phyloP scores from a whole-genome alignment of 495 filamentous ascomycete genomes.

The Rhizodiscina lignyota region DNA sequence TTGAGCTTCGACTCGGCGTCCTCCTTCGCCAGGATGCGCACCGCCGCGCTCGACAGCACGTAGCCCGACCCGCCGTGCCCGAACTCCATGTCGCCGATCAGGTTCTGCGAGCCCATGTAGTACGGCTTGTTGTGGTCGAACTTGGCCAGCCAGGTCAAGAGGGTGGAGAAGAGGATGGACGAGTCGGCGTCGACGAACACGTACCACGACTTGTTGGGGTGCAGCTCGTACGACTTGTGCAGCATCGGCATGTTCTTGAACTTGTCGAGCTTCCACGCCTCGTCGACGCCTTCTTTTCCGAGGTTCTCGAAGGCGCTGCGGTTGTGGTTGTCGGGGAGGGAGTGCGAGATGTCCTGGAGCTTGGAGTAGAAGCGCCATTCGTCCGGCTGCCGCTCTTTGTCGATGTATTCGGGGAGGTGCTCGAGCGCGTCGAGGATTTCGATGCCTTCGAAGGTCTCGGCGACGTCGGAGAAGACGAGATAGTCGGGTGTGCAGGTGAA shows the following conservation, averaged over 20 bases:
- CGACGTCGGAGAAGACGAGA: slow-evolving; percentile 1
- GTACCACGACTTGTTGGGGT: slow-evolving; percentile 10
- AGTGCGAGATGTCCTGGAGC: background rate
- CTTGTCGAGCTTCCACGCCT: background rate
- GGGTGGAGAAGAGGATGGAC: slow-evolving; percentile 10
- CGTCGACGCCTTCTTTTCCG: background rate
- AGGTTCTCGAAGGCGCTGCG: background rate
- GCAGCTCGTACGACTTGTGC: background rate
- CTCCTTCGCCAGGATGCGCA: too few species aligned
- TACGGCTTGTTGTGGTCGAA: slow-evolving; percentile 8
- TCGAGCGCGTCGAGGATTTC: slow-evolving; percentile 1
- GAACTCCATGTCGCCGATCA: slow-evolving; percentile 9
- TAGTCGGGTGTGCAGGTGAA: slow-evolving; percentile 1
- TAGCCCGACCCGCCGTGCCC: slow-evolving; percentile 13
- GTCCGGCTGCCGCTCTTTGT: background rate
- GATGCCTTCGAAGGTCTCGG: background rate
- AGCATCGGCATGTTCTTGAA: background rate
- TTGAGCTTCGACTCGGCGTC: too few species aligned
- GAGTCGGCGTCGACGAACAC: slow-evolving; percentile 15
- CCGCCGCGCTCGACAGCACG: slow-evolving; percentile 7
- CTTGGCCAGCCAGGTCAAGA: slow-evolving; percentile 8
- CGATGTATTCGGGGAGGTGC: background rate
- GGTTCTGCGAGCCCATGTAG: slow-evolving; percentile 13
- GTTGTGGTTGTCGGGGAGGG: too few species aligned
- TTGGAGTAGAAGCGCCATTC: background rate